These are phyloP conservation scores for Fraxinus velutina DNA, from an alignment of 305 asterid species.

Conservation along the genomic window DNA sequence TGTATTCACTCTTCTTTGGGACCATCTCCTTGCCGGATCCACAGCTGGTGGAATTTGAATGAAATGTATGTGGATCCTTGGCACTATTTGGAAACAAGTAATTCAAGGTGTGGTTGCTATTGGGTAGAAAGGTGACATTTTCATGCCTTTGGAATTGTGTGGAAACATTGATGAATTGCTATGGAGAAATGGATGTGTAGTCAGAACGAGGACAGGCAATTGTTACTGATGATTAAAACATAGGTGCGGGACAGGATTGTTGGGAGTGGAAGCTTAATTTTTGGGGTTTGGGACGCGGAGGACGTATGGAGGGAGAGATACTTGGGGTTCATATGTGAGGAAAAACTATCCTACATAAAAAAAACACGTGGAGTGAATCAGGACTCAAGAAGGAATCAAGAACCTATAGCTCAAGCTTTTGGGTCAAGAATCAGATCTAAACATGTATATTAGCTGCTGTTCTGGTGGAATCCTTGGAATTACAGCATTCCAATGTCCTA, in stretches of 20 bases:
- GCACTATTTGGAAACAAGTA: not conserved
- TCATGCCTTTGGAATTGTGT: not conserved
- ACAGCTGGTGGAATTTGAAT: not conserved
- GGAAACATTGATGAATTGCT: not conserved
- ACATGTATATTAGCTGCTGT: not conserved
- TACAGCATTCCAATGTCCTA: not conserved
- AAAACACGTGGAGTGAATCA: not conserved
- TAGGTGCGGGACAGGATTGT: not conserved
- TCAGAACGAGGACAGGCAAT: not conserved
- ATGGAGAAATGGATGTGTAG: not conserved
- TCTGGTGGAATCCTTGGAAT: not conserved
- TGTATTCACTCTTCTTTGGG: not conserved
- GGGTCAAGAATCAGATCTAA: not conserved
- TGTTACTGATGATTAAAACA: not conserved
- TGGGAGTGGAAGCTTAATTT: not conserved
- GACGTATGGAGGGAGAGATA: not conserved
- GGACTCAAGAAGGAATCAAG: not conserved
- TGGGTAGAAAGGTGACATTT: not conserved
- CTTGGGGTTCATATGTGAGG: not conserved
- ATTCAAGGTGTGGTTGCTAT: not conserved
- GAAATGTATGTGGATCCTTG: not conserved
- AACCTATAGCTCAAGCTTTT: not conserved
- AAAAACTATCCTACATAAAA: not conserved
- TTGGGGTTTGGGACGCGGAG: not conserved
- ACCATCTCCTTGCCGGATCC: not conserved